These are phyloP conservation scores for Ligustrum vulgare DNA, from an alignment of 257 asterid genomes.

Conservation along the genomic window DNA sequence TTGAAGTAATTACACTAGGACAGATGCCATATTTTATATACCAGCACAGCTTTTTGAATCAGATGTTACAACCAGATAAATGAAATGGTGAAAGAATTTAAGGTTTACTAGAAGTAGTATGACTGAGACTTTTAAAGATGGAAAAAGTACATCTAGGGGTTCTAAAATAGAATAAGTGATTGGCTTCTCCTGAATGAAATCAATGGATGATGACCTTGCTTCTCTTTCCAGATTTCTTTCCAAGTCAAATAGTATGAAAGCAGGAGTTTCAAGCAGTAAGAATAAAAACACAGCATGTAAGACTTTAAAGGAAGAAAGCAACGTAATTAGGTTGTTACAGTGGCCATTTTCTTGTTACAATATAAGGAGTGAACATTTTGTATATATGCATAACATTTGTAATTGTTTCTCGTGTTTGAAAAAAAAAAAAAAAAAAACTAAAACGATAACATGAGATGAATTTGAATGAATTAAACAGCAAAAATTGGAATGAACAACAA, in stretches of 20 bases:
- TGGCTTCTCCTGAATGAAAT: neutral
- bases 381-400: no score
- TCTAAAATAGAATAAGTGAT: neutral
- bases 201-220: neutral
- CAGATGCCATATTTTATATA: no score
- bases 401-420: no score
- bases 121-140: neutral
- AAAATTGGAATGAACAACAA: no score
- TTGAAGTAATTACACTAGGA: no score
- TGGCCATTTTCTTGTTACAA: no score
- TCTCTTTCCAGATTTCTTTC: constrained; percentile 15
- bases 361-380: no score
- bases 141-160: neutral
- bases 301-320: neutral
- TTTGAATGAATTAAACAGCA: no score
- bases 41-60: no score
- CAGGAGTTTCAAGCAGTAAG: neutral
- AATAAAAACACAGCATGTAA: neutral
- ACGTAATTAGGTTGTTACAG: neutral
- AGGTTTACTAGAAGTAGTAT: neutral
- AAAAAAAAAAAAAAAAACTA: no score
- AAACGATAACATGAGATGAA: no score
- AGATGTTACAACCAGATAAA: no score
- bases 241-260: neutral
- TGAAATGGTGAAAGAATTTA: constrained; percentile 32